Percentiles rank a stretch among this genome's conserved stretches.
These are phyloP conservation scores for Dendryphion nanum DNA, from an alignment of 2,329 filamentous ascomycete genomes.

Conservation along the genomic window DNA sequence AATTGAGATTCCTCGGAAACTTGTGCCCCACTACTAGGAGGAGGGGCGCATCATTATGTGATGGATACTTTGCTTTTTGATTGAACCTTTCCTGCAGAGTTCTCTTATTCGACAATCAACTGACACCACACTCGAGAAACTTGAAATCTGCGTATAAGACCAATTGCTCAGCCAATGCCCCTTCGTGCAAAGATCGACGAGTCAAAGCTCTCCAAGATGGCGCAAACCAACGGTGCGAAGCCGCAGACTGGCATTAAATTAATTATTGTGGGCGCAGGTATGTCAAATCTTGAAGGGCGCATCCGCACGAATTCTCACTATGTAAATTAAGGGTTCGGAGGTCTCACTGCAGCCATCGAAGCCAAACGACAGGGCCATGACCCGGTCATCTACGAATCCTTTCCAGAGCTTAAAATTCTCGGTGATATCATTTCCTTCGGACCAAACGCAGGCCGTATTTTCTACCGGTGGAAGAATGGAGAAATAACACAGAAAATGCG, in stretches of 20 bases:
- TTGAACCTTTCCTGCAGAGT: slow-evolving; percentile 2
- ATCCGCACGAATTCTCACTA: not conserved
- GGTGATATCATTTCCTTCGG: slow-evolving; percentile 65
- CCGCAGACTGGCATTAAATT: slow-evolving; percentile 52
- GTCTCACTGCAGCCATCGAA: slow-evolving; percentile 62
- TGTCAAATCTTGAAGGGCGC: slow-evolving; percentile 4
- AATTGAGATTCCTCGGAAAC: slow-evolving; percentile 2
- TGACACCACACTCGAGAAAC: not conserved
- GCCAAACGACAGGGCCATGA: slow-evolving; percentile 61
- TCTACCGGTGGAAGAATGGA: slow-evolving; percentile 57
- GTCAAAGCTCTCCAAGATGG: slow-evolving; percentile 19
- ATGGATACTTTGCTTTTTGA: too few species aligned
- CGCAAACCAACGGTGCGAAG: slow-evolving; percentile 13
- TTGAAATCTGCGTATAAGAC: not conserved
- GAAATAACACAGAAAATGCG: slow-evolving; percentile 49
- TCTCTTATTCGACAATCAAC: not conserved
- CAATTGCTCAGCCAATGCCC: slow-evolving; percentile 13
- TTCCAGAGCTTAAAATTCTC: slow-evolving; percentile 56
- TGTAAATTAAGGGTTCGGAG: slow-evolving; percentile 54
- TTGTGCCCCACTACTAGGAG: slow-evolving; percentile 14
- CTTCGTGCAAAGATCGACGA: slow-evolving; percentile 20
- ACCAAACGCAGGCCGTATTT: slow-evolving; percentile 60
- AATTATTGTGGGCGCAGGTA: slow-evolving; percentile 49
- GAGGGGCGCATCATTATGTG: too few species aligned
- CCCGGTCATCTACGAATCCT: slow-evolving; percentile 59